Evolutionary conservation across 2,329 filamentous ascomycete species (phyloP).

Genomic region (Rutstroemia sp.): DNA sequence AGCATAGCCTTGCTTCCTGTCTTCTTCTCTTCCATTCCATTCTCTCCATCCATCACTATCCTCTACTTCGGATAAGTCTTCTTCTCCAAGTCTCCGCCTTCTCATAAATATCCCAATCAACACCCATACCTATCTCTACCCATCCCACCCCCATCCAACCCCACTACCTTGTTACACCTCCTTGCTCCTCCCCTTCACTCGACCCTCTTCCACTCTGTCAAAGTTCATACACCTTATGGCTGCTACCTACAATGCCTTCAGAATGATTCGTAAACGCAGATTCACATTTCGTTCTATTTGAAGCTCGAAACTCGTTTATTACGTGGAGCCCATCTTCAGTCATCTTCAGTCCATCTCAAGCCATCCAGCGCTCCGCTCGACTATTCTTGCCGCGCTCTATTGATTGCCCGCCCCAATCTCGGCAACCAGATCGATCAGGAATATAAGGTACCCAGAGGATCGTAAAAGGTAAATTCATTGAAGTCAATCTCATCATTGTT

Average conservation of each 20-base stretch:
- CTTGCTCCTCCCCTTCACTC: conserved; percentile 6
- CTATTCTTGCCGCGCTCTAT: background rate
- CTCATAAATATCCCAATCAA: background rate
- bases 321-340: background rate
- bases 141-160: conserved; percentile 5
- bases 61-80: background rate
- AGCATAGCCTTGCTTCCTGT: background rate
- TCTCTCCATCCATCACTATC: background rate
- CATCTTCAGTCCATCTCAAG: background rate
- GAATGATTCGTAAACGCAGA: conserved; percentile 26
- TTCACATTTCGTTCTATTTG: conserved; percentile 28
- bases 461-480: background rate
- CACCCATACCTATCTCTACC: background rate
- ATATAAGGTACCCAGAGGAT: background rate
- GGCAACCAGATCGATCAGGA: background rate
- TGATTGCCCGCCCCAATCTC: background rate
- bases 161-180: conserved; percentile 20
- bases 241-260: conserved; percentile 16
- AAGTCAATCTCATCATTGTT: conserved; percentile 1
- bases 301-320: conserved; percentile 10
- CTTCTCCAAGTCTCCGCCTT: background rate
- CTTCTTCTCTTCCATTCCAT: background rate
- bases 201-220: background rate
- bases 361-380: background rate
- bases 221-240: conserved; percentile 15